These are phyloP conservation scores for Salix viminalis DNA, from an alignment of 345 rosid genomes.

Conservation along the genomic window DNA sequence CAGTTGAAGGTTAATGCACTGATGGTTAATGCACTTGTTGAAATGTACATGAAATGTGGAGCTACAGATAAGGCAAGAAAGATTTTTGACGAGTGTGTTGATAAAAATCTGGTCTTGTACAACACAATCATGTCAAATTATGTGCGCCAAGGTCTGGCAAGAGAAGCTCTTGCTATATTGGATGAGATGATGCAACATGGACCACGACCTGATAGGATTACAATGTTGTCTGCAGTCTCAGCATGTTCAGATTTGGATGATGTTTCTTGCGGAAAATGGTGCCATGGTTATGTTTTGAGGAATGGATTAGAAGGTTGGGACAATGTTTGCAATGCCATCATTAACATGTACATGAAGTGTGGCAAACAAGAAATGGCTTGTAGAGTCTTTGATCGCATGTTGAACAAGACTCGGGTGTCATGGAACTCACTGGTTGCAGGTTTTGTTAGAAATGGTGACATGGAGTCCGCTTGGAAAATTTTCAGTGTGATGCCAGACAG, in stretches of 20 bases:
- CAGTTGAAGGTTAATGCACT: constrained; percentile 39
- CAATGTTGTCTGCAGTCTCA: constrained; percentile 49
- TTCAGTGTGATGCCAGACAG: constrained; percentile 56
- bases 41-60: constrained; percentile 70
- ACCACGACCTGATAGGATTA: constrained; percentile 50
- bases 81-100: constrained; percentile 44
- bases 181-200: constrained; percentile 41
- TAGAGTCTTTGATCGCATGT: constrained; percentile 41
- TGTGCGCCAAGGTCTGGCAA: constrained; percentile 43
- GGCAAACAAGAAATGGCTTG: constrained; percentile 40
- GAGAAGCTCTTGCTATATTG: constrained; percentile 46
- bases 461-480: constrained; percentile 46
- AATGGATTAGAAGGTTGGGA: constrained; percentile 51
- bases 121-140: constrained; percentile 57
- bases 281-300: constrained; percentile 57
- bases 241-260: constrained; percentile 48
- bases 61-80: constrained; percentile 38
- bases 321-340: constrained; percentile 43
- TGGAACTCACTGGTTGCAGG: constrained; percentile 63
- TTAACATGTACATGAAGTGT: constrained; percentile 70
- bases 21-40: constrained; percentile 60
- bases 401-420: constrained; percentile 49
- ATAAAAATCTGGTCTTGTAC: constrained; percentile 44
- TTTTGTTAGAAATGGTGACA: constrained; percentile 40
- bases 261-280: constrained; percentile 35